These are phyloP conservation scores for Rhododendron griersonianum DNA, from an alignment of 148 eudicot genomes.

Conservation along the genomic window DNA sequence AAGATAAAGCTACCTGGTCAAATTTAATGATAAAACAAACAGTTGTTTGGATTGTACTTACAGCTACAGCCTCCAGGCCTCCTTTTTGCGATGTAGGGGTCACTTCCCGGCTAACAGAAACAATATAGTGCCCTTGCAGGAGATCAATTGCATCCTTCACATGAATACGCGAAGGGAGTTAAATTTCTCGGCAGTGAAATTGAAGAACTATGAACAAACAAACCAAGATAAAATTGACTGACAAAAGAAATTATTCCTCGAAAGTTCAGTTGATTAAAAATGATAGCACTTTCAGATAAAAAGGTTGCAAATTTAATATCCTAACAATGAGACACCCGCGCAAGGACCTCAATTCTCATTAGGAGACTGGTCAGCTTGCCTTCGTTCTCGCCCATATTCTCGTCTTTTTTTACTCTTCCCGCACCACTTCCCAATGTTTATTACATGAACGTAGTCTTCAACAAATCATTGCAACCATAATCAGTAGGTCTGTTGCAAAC, in stretches of 20 bases:
- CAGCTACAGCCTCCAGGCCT: slow-evolving; percentile 81
- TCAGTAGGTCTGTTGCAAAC: not conserved
- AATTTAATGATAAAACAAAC: not conserved
- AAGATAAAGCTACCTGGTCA: not conserved
- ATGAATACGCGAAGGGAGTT: not conserved
- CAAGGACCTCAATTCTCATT: no score
- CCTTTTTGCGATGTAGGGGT: slow-evolving; percentile 52
- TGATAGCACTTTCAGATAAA: not conserved
- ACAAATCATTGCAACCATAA: not conserved
- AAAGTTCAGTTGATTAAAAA: not conserved
- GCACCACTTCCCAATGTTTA: not conserved
- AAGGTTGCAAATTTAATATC: not conserved
- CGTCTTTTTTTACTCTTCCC: no score
- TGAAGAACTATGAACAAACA: not conserved
- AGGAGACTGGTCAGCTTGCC: no score
- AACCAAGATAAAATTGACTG: not conserved
- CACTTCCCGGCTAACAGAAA: slow-evolving; percentile 65
- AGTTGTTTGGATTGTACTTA: slow-evolving; percentile 35
- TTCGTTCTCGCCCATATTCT: no score
- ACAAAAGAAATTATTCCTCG: not conserved
- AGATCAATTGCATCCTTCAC: slow-evolving; percentile 93
- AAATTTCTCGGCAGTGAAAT: not conserved
- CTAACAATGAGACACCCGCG: not conserved
- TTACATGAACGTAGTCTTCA: not conserved
- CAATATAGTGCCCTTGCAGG: slow-evolving; percentile 84